These are phyloP conservation scores for Trichophyton simii DNA, from an alignment of 2,329 filamentous ascomycete species.

Conservation along the genomic window DNA sequence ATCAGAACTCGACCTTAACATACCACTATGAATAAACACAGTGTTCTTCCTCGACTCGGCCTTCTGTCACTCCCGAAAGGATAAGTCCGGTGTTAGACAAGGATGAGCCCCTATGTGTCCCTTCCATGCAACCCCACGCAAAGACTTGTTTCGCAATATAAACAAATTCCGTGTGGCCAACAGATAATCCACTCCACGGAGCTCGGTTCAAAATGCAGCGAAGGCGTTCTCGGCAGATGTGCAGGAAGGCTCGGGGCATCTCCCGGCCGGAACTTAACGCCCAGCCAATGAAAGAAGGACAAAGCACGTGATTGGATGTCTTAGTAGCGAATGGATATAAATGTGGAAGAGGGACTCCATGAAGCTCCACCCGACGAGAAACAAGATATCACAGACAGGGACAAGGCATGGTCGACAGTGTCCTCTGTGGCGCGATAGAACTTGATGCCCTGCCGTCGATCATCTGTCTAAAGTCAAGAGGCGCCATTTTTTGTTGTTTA, in stretches of 20 bases:
- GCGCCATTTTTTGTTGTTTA: neutral
- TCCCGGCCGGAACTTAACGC: neutral
- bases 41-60: no score
- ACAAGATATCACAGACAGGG: neutral
- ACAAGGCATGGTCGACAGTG: neutral
- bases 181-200: neutral
- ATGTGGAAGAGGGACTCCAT: neutral
- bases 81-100: neutral
- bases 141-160: neutral
- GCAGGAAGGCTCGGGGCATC: neutral
- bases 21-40: no score
- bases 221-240: neutral
- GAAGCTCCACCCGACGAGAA: neutral
- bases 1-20: no score
- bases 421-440: neutral
- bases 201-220: neutral
- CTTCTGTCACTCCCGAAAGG: neutral
- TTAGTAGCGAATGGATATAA: neutral
- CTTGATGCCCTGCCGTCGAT: neutral
- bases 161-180: neutral
- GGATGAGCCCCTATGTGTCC: neutral
- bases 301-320: neutral
- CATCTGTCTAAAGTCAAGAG: neutral
- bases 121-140: neutral
- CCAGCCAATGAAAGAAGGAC: neutral